Conservation (phyloP, 305 asterid species). For the Fraxinus albicans region DNA sequence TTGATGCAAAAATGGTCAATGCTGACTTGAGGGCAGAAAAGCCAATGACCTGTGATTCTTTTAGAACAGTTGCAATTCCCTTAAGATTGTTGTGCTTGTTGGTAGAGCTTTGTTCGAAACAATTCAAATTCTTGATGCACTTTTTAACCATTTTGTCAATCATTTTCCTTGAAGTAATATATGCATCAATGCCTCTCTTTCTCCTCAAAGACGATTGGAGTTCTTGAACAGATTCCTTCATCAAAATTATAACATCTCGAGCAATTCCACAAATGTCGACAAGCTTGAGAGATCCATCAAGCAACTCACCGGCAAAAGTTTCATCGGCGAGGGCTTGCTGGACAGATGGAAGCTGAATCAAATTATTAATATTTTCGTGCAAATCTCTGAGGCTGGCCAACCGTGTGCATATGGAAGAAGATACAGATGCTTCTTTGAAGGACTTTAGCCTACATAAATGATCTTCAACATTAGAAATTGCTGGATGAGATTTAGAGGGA, state of each 20-base stretch:
- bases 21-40: not conserved
- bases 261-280: slow-evolving; percentile 13
- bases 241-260: not conserved
- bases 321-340: not conserved
- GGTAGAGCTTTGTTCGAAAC: not conserved
- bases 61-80: not conserved
- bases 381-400: slow-evolving; percentile 2
- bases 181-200: not conserved
- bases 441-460: not conserved
- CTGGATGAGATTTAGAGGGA: slow-evolving; percentile 3
- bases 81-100: not conserved
- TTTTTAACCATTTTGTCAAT: not conserved
- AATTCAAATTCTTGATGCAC: slow-evolving; percentile 5
- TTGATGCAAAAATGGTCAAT: not conserved
- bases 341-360: slow-evolving; percentile 5
- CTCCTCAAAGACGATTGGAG: not conserved
- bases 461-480: not conserved
- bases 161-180: not conserved
- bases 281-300: not conserved
- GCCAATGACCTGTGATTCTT: not conserved
- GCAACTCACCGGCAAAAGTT: not conserved
- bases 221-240: slow-evolving; percentile 17
- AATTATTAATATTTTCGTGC: slow-evolving; percentile 11
- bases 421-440: not conserved
- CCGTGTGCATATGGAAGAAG: not conserved